Base-by-base conservation (phyloP, 2,329 filamentous ascomycete species). In the Verticillium longisporum region DNA sequence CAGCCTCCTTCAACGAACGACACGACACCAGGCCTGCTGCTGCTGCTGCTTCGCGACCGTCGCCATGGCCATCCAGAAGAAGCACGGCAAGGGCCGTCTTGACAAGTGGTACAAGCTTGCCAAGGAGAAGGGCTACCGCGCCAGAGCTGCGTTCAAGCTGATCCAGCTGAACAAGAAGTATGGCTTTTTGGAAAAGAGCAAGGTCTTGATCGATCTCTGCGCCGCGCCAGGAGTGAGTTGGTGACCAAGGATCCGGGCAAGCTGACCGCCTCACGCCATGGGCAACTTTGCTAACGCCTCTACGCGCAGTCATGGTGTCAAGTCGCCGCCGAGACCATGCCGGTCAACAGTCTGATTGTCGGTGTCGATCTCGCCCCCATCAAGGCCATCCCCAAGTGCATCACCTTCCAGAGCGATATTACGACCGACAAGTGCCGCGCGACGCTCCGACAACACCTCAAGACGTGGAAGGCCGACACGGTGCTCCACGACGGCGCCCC, bases 141-240 rank as follows among this genome's bases (percentile, higher is more conserved):
- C 95, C 64, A 86, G 95, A 83, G 93, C 95, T 68, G 93, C 95
- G 61, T 98, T 98, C 84, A 99, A 99, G 80, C 80, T 99, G 69
- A 94, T 99, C 68, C 94, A 99, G 75, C 81, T 99, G 70, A 99
- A 99, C 80, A 97, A 98, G 79, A 98, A 97, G 75, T 99, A 96
- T 89, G 91, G 92, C 68, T 99, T 99, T 77, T 81, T 99, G 68
- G 92, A 98, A 76, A 94, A 96, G 82, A 96, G 92, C 77, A 96
- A 91, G 80, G 95, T 98, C 70, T 81, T 97, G 64, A 83, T 99
- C 74, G 96, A 99, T 88, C 89, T 99, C 73, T 99, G 95, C 79
- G 95, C 95, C 66, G 95, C 95, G 21, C 95, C 95, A 36, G 95
- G 95, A 76, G 89, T 91, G 81, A 73, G 87, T 26, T 26, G 26